Percentiles rank a stretch among this genome's conserved stretches.
phyloP scores from a whole-genome alignment of 306 rosid genomes.

The Vigna unguiculata region DNA sequence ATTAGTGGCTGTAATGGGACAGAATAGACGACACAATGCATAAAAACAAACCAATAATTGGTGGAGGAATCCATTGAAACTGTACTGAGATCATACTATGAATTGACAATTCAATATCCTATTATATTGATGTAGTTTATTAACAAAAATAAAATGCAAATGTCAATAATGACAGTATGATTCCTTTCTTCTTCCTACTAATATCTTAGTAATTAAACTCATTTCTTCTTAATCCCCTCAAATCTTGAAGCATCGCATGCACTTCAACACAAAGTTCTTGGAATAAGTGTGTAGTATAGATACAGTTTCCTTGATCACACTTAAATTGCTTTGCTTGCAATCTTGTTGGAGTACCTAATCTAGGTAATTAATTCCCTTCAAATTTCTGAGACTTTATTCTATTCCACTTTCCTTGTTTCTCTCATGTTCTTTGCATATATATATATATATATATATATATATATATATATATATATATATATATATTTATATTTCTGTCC shows the following conservation, averaged over 20 bases:
- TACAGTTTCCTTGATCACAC: background rate
- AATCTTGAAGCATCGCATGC: conserved; percentile 12
- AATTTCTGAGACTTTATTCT: background rate
- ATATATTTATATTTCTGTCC: background rate
- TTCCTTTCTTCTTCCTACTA: background rate
- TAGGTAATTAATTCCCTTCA: conserved; percentile 12
- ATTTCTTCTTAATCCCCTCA: background rate
- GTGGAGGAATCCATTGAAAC: conserved; percentile 5
- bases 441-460: background rate
- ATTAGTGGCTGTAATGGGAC: background rate
- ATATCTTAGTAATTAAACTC: background rate
- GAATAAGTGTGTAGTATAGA: conserved; percentile 1
- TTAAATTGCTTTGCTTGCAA: background rate
- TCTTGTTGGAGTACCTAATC: conserved; percentile 21
- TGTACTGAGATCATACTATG: background rate
- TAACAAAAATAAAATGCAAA: no score
- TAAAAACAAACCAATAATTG: conserved; percentile 26
- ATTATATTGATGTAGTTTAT: no score
- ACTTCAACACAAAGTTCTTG: background rate
- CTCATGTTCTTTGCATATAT: background rate
- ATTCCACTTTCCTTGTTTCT: background rate
- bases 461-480: background rate
- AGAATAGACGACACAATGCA: conserved; percentile 16
- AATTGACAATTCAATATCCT: no score
- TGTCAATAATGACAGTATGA: background rate